Percentiles rank a stretch among this genome's conserved stretches.
Conservation (phyloP, 768 basidiomycete genomes). For the Mycena latifolia region DNA sequence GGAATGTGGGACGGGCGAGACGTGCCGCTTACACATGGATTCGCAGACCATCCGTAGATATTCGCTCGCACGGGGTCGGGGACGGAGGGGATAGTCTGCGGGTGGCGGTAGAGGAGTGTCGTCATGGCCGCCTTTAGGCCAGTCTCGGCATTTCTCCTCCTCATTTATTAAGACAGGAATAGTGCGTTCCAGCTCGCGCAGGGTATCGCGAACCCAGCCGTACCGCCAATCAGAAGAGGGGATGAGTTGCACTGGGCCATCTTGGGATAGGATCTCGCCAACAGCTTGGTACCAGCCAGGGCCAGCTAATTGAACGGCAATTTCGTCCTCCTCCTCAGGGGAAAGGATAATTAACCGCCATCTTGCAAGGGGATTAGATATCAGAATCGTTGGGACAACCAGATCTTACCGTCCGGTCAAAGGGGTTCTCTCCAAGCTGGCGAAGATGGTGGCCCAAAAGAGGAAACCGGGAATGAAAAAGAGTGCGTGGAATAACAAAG, state of each 20-base stretch:
- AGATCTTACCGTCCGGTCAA: conserved; percentile 80
- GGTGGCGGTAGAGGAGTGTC: conserved; percentile 82
- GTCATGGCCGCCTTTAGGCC: conserved; percentile 64
- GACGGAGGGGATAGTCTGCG: conserved; percentile 83
- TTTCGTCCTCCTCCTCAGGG: conserved; percentile 93
- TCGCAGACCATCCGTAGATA: conserved; percentile 71
- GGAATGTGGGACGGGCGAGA: conserved; percentile 61
- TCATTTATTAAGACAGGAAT: conserved; percentile 78
- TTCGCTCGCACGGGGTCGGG: conserved; percentile 84
- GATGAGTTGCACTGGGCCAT: conserved; percentile 73
- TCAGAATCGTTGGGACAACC: not conserved
- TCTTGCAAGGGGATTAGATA: conserved; percentile 50
- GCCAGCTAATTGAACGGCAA: conserved; percentile 85
- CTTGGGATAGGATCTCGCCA: conserved; percentile 77
- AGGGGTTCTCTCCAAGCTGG: conserved; percentile 82
- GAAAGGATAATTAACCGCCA: conserved; percentile 92
- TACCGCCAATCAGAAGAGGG: conserved; percentile 90
- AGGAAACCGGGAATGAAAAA: conserved; percentile 71
- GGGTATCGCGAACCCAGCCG: conserved; percentile 84
- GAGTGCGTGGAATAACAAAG: conserved; percentile 64
- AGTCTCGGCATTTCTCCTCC: conserved; percentile 64
- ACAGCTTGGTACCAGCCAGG: conserved; percentile 91
- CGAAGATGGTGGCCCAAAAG: conserved; percentile 78
- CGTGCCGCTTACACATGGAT: conserved; percentile 57
- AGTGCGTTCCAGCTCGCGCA: conserved; percentile 81